Percentiles rank a stretch among this genome's conserved stretches.
Evolutionary conservation across 2,329 filamentous ascomycete genomes (phyloP).

Genomic region (Onygenales sp.): DNA sequence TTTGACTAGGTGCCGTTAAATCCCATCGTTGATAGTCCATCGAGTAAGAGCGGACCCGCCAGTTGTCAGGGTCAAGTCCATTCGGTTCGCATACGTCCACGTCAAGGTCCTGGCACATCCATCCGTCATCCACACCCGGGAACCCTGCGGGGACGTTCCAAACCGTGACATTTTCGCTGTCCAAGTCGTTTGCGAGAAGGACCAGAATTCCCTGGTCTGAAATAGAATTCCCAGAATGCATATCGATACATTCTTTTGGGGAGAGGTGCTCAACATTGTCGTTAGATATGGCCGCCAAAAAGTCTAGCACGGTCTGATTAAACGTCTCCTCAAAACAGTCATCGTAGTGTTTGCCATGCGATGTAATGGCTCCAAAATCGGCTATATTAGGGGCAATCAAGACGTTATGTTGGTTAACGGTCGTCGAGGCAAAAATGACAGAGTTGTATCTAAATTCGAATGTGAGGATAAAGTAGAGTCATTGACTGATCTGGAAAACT

Average conservation of each 20-base stretch:
- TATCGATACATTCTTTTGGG: background rate
- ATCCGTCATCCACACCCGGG: background rate
- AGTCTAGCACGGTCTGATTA: background rate
- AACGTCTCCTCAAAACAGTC: background rate
- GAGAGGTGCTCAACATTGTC: background rate
- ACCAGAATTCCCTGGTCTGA: background rate
- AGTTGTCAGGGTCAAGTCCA: background rate
- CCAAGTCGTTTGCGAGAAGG: background rate
- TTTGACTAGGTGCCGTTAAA: background rate
- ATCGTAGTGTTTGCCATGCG: no score
- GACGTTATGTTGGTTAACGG: background rate
- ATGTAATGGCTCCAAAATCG: background rate
- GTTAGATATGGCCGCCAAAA: background rate
- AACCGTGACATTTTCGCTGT: background rate
- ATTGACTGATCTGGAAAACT: background rate
- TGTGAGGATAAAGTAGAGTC: background rate
- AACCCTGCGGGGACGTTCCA: background rate
- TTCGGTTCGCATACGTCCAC: no score
- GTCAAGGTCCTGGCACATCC: background rate
- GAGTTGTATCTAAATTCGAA: slow-evolving; percentile 14
- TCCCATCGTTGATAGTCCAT: background rate
- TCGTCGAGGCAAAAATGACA: slow-evolving; percentile 8
- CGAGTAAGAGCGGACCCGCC: background rate
- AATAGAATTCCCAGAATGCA: background rate
- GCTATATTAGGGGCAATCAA: background rate